Percentiles rank a stretch among this genome's conserved stretches.
These are phyloP conservation scores for Dichotomopilus funicola DNA, from an alignment of 2,329 filamentous ascomycete species.

Conservation along the genomic window DNA sequence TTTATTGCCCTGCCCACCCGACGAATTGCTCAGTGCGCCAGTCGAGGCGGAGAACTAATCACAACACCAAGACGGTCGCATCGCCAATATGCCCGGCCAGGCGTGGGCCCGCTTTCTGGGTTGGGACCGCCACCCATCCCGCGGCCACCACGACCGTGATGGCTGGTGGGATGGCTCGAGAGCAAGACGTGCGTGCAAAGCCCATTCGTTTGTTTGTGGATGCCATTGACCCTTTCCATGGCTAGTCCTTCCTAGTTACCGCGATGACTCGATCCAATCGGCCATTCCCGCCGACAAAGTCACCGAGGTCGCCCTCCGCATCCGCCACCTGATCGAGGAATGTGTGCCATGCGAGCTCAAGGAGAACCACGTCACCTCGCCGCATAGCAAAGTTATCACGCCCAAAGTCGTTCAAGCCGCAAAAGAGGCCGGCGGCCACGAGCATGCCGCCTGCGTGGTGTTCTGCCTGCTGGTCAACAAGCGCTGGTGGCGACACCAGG, in stretches of 20 bases:
- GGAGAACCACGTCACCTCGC: slow-evolving; percentile 62
- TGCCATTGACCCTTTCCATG: background rate
- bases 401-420: slow-evolving; percentile 71
- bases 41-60: background rate
- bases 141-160: slow-evolving; percentile 20
- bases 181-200: slow-evolving; percentile 23
- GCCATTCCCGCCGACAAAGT: slow-evolving; percentile 72
- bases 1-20: background rate
- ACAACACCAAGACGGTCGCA: background rate
- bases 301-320: slow-evolving; percentile 79
- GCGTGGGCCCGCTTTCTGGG: slow-evolving; percentile 29
- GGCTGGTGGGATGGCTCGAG: slow-evolving; percentile 29
- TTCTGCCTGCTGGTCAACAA: slow-evolving; percentile 70
- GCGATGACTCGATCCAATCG: slow-evolving; percentile 52
- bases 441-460: slow-evolving; percentile 74
- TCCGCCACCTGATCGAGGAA: slow-evolving; percentile 86
- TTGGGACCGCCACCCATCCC: slow-evolving; percentile 26
- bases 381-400: slow-evolving; percentile 84
- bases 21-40: background rate
- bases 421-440: slow-evolving; percentile 68
- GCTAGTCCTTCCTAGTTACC: slow-evolving; percentile 59
- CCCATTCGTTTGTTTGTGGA: background rate
- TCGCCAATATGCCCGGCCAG: slow-evolving; percentile 21
- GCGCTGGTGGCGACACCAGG: slow-evolving; percentile 73
- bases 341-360: slow-evolving; percentile 87